Evolutionary conservation across 2,329 filamentous ascomycete species (phyloP).

Genomic region (Sarocladiaceae sp.): DNA sequence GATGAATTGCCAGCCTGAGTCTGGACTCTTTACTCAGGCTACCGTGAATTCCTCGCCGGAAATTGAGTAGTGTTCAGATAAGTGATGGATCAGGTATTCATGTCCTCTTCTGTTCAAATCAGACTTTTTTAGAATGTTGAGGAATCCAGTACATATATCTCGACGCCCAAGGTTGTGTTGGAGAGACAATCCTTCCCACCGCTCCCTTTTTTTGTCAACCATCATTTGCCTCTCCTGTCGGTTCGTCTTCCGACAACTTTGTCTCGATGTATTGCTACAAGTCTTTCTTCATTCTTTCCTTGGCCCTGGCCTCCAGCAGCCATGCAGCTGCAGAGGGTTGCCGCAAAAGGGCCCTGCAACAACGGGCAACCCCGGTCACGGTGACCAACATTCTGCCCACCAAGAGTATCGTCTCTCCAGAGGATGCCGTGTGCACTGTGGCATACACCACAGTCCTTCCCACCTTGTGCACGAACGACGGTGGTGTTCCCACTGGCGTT

Average conservation of each 20-base stretch:
- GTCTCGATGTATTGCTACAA: not conserved
- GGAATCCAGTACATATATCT: constrained; percentile 2
- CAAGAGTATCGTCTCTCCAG: not conserved
- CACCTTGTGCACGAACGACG: not conserved
- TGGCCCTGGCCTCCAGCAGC: not conserved
- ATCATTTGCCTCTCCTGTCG: not conserved
- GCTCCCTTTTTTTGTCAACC: not conserved
- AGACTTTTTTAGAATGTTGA: not conserved
- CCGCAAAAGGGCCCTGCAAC: not conserved
- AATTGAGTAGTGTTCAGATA: constrained; percentile 1
- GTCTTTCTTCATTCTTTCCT: not conserved
- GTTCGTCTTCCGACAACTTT: not conserved
- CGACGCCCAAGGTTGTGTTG: not conserved
- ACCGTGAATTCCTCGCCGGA: too few species aligned
- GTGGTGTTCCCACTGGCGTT: not conserved
- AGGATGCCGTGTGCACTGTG: not conserved
- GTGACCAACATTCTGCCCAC: constrained; percentile 1
- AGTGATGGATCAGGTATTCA: too few species aligned
- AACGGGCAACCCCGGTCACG: not conserved
- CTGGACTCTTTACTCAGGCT: too few species aligned
- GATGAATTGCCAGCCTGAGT: too few species aligned
- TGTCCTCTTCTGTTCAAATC: not conserved
- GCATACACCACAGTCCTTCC: constrained; percentile 3
- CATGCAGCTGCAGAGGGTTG: not conserved
- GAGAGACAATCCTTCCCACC: not conserved